Evolutionary conservation across 192 early-diverging fungal species (phyloP), one percentile per base, ranked within the genome.

Genomic region (Neocallimastix lanati): DNA sequence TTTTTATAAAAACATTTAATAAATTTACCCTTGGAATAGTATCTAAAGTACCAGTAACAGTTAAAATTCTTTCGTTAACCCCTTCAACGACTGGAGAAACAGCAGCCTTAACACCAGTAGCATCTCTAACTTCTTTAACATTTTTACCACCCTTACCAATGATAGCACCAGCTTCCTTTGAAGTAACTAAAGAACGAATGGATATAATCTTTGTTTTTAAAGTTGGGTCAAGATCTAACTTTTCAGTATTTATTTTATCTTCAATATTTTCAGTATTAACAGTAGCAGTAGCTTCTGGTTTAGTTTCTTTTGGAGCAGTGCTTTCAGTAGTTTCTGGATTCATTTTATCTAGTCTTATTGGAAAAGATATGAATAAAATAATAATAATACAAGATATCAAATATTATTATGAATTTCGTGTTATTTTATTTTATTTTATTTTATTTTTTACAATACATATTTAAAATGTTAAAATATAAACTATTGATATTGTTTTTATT

Each of bases 61-160:
- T 86, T 29, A 91, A 29, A 79, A 86, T 81, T 76, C 96, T 90
- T 82, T 99, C 97, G 79, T 91, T 90, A 80, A 96, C 94, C 81
- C 93, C 93, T 58, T 91, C 90, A 27, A 96, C 91, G 14, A 93
- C 92, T 84, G 95, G 95, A 79, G 93, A 95, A 80, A 99, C 96
- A n/a, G n/a, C n/a, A n/a, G n/a, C n/a, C n/a, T n/a, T n/a, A n/a
- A n/a, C n/a, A n/a, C n/a, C n/a, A n/a, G 93, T 92, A 30, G 83
- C 85, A 29, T 93, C 91, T 78, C 97, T 90, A 78, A 99, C 88
- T 77, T 96, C 93, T 33, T 93, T 93, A 12, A 36, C 29, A 36
- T 77, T 77, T 9, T 30, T 77, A 21, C 29, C 77, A 36, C 77
- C 40, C 6, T 50, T 50, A 50, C 40, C 40, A 50, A 50, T 50